Conservation (phyloP, 1,139 yeast genomes). For the Sugiyamaella castrensis region DNA sequence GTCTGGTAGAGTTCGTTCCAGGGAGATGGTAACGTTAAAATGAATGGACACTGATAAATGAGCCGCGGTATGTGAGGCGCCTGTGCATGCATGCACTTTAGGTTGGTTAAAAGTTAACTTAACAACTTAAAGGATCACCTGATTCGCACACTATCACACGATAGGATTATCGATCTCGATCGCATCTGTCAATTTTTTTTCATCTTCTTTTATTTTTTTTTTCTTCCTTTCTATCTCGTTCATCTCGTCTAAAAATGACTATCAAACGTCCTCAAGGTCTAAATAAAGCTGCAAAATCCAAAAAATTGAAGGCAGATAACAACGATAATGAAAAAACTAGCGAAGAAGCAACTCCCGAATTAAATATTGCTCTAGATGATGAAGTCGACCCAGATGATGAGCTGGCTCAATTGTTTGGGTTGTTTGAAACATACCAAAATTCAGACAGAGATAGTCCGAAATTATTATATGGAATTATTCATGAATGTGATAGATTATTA, state of each 20-base stretch:
- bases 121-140: too few relatives aligned
- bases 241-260: slow-evolving; percentile 2
- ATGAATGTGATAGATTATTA: slow-evolving; percentile 82
- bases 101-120: too few relatives aligned
- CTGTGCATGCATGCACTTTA: too few relatives aligned
- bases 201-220: neutral
- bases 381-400: slow-evolving; percentile 77
- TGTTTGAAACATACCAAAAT: slow-evolving; percentile 52
- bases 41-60: too few relatives aligned
- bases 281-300: slow-evolving; percentile 54
- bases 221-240: neutral
- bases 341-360: slow-evolving; percentile 20
- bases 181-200: neutral
- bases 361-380: slow-evolving; percentile 68
- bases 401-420: slow-evolving; percentile 64
- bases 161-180: neutral
- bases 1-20: too few relatives aligned
- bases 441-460: slow-evolving; percentile 43
- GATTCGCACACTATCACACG: too few relatives aligned
- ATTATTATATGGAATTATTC: slow-evolving; percentile 77
- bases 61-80: too few relatives aligned
- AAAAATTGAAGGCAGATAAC: slow-evolving; percentile 26
- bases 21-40: too few relatives aligned
- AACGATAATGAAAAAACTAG: slow-evolving; percentile 18
- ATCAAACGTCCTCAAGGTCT: slow-evolving; percentile 76